Evolutionary conservation across 1,284 basidiomycete genomes (phyloP), one percentile per base, ranked within the genome.

Genomic region (Wallemia mellicola): DNA sequence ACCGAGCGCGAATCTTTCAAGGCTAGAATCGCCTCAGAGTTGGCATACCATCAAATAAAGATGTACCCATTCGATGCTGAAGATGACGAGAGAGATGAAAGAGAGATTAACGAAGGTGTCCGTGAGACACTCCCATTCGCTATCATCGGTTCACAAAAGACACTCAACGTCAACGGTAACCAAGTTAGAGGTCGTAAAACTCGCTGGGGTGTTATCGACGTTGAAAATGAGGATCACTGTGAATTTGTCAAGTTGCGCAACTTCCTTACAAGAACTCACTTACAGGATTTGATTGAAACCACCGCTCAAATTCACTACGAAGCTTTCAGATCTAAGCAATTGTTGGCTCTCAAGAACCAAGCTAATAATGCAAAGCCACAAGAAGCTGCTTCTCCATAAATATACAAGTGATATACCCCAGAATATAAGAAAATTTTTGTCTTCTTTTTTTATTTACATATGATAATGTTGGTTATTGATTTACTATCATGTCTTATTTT

Each of bases 261-360:
- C 78, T 96, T 96, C 77, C 76, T 96, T 64, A 91, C 86, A 1
- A 83, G 89, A 71, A 92, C 92, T 28, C 92, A 98, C 73, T 73
- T 98, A 67, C 94, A 98, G 72, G 94, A 98, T 70, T 74, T 98
- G 66, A 96, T 98, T 70, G 92, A 98, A 76, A 95, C 92, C 60
- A 98, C 92, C 1, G 86, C 91, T 7, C 86, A 92, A 72, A 94
- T 94, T 70, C 94, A 98, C 73, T 98, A 98, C 73, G 94, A 98
- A 76, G 89, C 91, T 7, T 98, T 98, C 84, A 81, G 92, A 64
- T 91, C 86, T 66, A 96, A 95, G 76, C 94, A 98, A 74, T 71
- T 92, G 64, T 75, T 92, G 59, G 88, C 88, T 25, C 77, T 92
- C 67, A 92, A 92, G 76, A 87, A 92, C 54, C 38, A 48, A n/a